Evolutionary conservation across 768 basidiomycete species (phyloP).

Genomic region (Dictyophora rubrovolvata): DNA sequence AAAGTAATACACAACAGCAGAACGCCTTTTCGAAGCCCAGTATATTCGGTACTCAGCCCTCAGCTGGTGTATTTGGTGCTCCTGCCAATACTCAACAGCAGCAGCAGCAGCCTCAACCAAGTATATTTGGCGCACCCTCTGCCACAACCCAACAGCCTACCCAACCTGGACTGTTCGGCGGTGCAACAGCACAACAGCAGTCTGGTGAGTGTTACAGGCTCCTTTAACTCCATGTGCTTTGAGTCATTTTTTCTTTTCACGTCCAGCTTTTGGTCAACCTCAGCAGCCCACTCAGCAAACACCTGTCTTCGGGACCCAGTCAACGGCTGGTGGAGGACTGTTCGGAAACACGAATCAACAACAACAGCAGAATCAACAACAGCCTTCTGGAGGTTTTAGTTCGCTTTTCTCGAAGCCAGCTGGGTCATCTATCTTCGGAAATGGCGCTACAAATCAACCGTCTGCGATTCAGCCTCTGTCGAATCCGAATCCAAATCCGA

Average conservation of each 20-base stretch:
- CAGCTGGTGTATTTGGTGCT: conserved; percentile 28
- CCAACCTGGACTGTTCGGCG: conserved; percentile 15
- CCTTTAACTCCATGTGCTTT: background rate
- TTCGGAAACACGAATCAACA: conserved; percentile 20
- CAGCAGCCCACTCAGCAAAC: conserved; percentile 16
- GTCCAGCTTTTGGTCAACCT: conserved; percentile 19
- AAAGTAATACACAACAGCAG: conserved; percentile 31
- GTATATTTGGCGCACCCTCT: conserved; percentile 22
- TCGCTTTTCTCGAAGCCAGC: conserved; percentile 5
- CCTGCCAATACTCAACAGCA: conserved; percentile 18
- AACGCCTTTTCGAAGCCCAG: conserved; percentile 28
- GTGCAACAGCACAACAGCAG: conserved; percentile 15
- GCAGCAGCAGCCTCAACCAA: conserved; percentile 19
- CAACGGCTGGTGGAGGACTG: conserved; percentile 8
- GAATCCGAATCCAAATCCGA: conserved; percentile 1
- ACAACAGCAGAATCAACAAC: conserved; percentile 33
- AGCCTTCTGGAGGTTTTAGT: conserved; percentile 8
- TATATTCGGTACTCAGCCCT: conserved; percentile 13
- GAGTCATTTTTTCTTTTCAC: background rate
- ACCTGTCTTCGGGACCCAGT: conserved; percentile 13
- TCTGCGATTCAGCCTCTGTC: background rate
- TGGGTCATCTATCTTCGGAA: background rate
- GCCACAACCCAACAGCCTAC: conserved; percentile 23
- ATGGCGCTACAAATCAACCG: background rate
- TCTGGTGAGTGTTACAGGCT: conserved; percentile 5